phyloP scores from a whole-genome alignment of 495 filamentous ascomycete species.

The Penicillium salamii region DNA sequence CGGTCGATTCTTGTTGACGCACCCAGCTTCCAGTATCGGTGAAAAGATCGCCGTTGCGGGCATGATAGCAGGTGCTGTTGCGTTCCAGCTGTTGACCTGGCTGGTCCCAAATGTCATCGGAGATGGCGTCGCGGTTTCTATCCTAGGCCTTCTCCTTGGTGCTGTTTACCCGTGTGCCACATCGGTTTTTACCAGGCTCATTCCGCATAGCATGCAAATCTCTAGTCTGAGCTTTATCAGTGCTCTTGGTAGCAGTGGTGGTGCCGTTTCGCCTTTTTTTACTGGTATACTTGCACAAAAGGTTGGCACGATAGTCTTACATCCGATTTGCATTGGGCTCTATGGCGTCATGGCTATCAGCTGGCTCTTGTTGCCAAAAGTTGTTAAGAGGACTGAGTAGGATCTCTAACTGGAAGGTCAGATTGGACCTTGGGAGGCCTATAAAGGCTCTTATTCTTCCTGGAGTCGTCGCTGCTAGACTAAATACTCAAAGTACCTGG shows the following conservation, averaged over 20 bases:
- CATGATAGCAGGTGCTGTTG: slow-evolving; percentile 56
- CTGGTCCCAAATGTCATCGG: slow-evolving; percentile 68
- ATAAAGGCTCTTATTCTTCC: too few species aligned
- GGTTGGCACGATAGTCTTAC: slow-evolving; percentile 69
- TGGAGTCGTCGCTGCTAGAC: too few species aligned
- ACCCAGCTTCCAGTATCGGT: slow-evolving; percentile 60
- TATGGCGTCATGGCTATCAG: slow-evolving; percentile 67
- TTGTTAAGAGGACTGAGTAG: slow-evolving; percentile 31
- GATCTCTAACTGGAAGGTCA: too few species aligned
- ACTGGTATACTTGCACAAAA: slow-evolving; percentile 69
- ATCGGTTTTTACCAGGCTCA: slow-evolving; percentile 59
- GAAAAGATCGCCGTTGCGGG: slow-evolving; percentile 64
- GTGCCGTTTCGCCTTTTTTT: slow-evolving; percentile 70
- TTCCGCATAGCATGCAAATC: slow-evolving; percentile 62
- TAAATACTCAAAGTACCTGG: too few species aligned
- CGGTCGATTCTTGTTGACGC: slow-evolving; percentile 66
- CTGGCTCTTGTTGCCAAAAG: slow-evolving; percentile 48
- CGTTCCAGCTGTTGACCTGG: slow-evolving; percentile 73
- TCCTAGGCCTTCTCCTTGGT: slow-evolving; percentile 76
- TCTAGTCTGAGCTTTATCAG: slow-evolving; percentile 67
- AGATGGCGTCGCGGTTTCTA: slow-evolving; percentile 64
- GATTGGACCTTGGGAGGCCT: too few species aligned
- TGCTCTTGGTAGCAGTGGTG: slow-evolving; percentile 71
- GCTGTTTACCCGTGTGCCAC: slow-evolving; percentile 74
- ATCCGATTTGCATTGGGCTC: slow-evolving; percentile 65